Conservation (phyloP, 331 rosid genomes). For the Quercus tomentella region DNA sequence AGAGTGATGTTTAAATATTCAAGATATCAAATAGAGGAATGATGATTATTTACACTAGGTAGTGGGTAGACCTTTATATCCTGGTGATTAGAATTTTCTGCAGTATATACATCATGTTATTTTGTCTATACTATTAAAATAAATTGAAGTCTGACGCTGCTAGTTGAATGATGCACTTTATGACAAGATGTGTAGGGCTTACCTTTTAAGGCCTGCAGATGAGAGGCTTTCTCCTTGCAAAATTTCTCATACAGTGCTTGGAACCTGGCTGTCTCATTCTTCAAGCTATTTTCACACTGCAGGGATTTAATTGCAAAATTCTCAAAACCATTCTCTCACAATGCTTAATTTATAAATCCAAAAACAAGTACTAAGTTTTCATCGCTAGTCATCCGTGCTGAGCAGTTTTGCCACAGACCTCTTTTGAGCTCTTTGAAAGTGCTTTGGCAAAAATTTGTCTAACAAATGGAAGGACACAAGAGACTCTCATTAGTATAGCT, state of each 20-base stretch:
- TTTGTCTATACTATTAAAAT: no score
- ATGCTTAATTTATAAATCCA: background rate
- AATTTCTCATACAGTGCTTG: slow-evolving; percentile 74
- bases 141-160: no score
- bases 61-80: no score
- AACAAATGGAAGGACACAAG: slow-evolving; percentile 9
- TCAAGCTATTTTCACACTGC: slow-evolving; percentile 83
- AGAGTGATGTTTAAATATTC: no score
- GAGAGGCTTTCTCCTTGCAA: slow-evolving; percentile 64
- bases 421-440: slow-evolving; percentile 92
- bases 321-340: background rate
- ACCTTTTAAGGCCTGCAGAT: slow-evolving; percentile 82
- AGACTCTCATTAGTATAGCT: slow-evolving; percentile 12
- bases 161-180: no score
- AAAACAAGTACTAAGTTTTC: background rate
- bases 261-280: slow-evolving; percentile 68
- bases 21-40: no score
- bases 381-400: background rate
- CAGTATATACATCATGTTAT: no score
- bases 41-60: no score
- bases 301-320: slow-evolving; percentile 10
- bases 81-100: no score
- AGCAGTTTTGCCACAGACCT: slow-evolving; percentile 44
- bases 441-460: slow-evolving; percentile 86
- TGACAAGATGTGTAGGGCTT: background rate